Conservation (phyloP, 169 alveolate species). For the Cryptosporidium tyzzeri region DNA sequence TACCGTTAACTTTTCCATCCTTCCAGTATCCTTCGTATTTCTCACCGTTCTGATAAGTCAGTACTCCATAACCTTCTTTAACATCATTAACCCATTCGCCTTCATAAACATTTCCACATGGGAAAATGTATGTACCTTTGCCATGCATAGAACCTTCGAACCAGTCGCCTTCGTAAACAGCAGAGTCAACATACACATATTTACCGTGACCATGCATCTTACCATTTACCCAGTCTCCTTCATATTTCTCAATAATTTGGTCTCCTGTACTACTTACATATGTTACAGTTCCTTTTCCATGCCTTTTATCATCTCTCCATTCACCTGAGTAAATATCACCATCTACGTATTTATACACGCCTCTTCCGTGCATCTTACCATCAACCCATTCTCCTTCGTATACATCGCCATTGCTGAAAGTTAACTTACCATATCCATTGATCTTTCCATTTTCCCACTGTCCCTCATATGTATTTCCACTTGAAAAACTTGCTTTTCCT, state of each 20-base stretch:
- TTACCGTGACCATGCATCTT: slow-evolving; percentile 94
- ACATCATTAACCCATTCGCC: slow-evolving; percentile 96
- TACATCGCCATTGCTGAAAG: slow-evolving; percentile 92
- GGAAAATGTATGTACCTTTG: slow-evolving; percentile 91
- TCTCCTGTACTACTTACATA: slow-evolving; percentile 82
- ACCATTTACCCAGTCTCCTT: slow-evolving; percentile 94
- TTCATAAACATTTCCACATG: slow-evolving; percentile 92
- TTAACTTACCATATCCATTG: slow-evolving; percentile 92
- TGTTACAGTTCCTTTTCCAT: slow-evolving; percentile 93
- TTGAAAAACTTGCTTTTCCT: slow-evolving; percentile 91
- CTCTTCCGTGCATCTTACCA: slow-evolving; percentile 95
- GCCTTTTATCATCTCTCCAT: slow-evolving; percentile 94
- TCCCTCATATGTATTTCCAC: slow-evolving; percentile 90
- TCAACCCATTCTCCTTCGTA: slow-evolving; percentile 96
- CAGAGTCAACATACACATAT: slow-evolving; percentile 93
- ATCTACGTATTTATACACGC: slow-evolving; percentile 92
- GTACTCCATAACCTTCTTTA: slow-evolving; percentile 92
- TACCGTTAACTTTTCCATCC: slow-evolving; percentile 93
- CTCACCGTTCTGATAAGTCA: slow-evolving; percentile 91
- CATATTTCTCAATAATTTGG: slow-evolving; percentile 88
- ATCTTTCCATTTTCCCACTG: slow-evolving; percentile 94
- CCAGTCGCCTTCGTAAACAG: slow-evolving; percentile 97
- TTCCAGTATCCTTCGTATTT: slow-evolving; percentile 94
- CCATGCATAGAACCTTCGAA: slow-evolving; percentile 94
- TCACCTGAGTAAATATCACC: slow-evolving; percentile 95